A percentile compares a stretch with the other conserved stretches of the same genome.
These are phyloP conservation scores for Leishmania gerbilli DNA, from an alignment of 208 protist genomes.

Conservation along the genomic window DNA sequence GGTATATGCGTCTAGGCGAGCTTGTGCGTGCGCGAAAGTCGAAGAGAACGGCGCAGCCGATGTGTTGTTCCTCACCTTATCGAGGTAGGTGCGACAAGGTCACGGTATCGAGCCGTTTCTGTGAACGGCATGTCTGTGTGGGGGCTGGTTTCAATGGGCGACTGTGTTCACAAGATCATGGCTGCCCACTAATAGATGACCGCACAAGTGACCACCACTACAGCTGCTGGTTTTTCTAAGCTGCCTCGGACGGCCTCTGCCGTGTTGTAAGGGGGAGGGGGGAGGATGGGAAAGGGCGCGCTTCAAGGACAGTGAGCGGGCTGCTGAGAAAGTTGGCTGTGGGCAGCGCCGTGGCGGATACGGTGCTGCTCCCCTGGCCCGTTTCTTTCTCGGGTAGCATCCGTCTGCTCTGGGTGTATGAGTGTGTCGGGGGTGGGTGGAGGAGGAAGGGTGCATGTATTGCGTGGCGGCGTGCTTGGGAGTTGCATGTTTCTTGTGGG, in stretches of 20 bases:
- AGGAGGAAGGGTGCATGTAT: background rate
- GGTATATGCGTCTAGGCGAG: background rate
- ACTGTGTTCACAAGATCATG: background rate
- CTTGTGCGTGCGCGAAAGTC: constrained; percentile 9
- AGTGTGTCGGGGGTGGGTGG: background rate
- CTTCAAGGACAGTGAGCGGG: background rate
- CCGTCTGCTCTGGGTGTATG: background rate
- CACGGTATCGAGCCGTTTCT: background rate
- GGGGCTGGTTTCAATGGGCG: background rate
- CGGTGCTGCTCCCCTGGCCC: background rate
- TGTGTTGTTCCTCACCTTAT: background rate
- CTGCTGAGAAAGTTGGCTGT: background rate
- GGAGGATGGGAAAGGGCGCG: background rate
- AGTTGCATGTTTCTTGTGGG: background rate
- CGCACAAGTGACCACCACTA: background rate
- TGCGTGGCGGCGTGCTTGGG: background rate
- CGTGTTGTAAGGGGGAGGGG: background rate
- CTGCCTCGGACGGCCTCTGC: background rate
- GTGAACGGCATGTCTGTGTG: background rate
- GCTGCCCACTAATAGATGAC: background rate
- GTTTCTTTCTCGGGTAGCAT: background rate
- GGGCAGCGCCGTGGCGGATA: background rate
- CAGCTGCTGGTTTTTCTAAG: background rate
- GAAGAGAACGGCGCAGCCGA: background rate
- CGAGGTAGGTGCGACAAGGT: background rate